Conservation (phyloP, 805 yeast genomes). For the Zygosaccharomyces rouxii region DNA sequence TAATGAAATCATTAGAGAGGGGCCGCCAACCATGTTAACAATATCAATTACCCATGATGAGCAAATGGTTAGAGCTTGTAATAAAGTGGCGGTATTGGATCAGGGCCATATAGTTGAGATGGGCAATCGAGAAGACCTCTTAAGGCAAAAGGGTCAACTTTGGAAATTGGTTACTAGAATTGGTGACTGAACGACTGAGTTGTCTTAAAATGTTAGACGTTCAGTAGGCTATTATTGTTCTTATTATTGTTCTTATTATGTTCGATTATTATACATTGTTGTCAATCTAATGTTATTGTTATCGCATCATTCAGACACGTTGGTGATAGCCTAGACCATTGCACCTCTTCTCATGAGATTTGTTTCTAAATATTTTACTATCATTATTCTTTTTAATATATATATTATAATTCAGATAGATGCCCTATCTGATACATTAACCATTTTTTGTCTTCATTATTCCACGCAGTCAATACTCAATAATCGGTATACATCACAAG, state of each 20-base stretch:
- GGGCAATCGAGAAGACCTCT: conserved; percentile 38
- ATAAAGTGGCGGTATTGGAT: conserved; percentile 45
- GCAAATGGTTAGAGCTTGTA: conserved; percentile 59
- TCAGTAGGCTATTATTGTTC: no score
- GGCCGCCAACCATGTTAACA: conserved; percentile 42
- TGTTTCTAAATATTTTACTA: neutral
- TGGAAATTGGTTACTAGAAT: neutral
- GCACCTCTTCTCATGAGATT: neutral
- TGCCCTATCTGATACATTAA: neutral
- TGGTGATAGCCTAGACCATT: no score
- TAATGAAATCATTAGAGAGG: conserved; percentile 42
- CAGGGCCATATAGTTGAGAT: conserved; percentile 46
- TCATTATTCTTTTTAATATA: neutral
- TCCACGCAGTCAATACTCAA: neutral
- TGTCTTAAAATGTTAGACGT: no score
- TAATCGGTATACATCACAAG: conserved; percentile 29
- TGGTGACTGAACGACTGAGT: neutral
- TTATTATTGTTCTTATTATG: no score
- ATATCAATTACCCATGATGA: conserved; percentile 71
- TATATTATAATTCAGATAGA: neutral
- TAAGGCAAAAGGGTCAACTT: conserved; percentile 6
- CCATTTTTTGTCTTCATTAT: neutral
- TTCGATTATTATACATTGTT: neutral
- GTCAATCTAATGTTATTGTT: no score
- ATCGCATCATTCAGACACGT: no score